Percentiles rank a stretch among this genome's conserved stretches.
phyloP scores from a whole-genome alignment of 768 basidiomycete genomes.

The Leccinum incarnatum region DNA sequence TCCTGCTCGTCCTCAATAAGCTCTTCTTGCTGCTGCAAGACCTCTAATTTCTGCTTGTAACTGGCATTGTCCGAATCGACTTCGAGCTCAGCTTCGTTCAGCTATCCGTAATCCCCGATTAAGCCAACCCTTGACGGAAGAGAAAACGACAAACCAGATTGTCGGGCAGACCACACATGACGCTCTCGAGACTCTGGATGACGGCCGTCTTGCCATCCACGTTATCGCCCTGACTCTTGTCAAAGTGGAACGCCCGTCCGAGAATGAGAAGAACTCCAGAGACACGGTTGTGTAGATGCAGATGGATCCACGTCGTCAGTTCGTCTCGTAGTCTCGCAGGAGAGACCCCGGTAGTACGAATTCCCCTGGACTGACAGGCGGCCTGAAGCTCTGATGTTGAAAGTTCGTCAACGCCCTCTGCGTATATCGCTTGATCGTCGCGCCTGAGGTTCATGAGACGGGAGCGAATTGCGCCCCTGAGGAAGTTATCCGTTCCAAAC shows the following conservation, averaged over 20 bases:
- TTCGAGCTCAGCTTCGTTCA: constrained; percentile 96
- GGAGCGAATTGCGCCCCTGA: constrained; percentile 86
- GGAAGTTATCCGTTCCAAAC: constrained; percentile 98
- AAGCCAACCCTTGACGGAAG: background rate
- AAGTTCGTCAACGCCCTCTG: constrained; percentile 87
- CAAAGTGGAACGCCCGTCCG: constrained; percentile 94
- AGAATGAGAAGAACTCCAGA: constrained; percentile 93
- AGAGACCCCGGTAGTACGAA: constrained; percentile 82
- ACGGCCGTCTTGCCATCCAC: constrained; percentile 83
- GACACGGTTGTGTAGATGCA: constrained; percentile 88
- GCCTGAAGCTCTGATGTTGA: constrained; percentile 90
- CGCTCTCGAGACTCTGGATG: constrained; percentile 81
- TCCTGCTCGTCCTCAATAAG: constrained; percentile 99
- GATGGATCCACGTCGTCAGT: constrained; percentile 85
- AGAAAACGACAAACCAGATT: constrained; percentile 67
- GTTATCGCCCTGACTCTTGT: constrained; percentile 65
- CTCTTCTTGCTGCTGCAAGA: constrained; percentile 97
- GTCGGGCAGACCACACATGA: constrained; percentile 89
- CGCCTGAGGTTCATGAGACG: constrained; percentile 79
- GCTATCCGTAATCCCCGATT: constrained; percentile 40
- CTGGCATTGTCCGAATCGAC: constrained; percentile 91
- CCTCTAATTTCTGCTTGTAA: constrained; percentile 98
- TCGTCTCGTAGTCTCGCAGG: constrained; percentile 89
- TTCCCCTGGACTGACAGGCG: constrained; percentile 92
- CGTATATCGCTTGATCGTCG: constrained; percentile 90